A percentile compares a stretch with the other conserved stretches of the same genome.
These are phyloP conservation scores for Arbutus unedo DNA, from an alignment of 148 eudicot species.

Conservation along the genomic window DNA sequence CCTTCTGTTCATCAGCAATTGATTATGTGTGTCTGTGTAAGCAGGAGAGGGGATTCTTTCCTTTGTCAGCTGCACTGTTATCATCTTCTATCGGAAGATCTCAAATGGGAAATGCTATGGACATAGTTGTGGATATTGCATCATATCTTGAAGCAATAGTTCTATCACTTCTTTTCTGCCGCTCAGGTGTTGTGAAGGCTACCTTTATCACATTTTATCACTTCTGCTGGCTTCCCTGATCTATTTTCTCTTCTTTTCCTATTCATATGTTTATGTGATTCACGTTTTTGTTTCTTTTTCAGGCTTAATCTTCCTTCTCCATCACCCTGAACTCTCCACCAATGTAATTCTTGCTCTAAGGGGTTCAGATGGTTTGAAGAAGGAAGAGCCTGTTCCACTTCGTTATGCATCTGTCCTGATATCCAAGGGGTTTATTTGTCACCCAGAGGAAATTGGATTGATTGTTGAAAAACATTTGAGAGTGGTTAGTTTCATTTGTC, in stretches of 20 bases:
- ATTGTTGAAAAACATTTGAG: slow-evolving; percentile 82
- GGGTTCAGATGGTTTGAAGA: slow-evolving; percentile 49
- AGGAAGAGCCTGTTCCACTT: slow-evolving; percentile 64
- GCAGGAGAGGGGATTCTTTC: slow-evolving; percentile 96
- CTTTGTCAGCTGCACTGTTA: slow-evolving; percentile 81
- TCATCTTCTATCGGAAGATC: slow-evolving; percentile 62
- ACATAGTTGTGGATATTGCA: slow-evolving; percentile 61
- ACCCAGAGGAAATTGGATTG: slow-evolving; percentile 61
- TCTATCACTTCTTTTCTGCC: slow-evolving; percentile 80
- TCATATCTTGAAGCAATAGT: slow-evolving; percentile 66
- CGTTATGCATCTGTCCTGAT: slow-evolving; percentile 70
- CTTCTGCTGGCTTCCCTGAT: not conserved
- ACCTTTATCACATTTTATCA: not conserved
- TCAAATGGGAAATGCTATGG: slow-evolving; percentile 47
- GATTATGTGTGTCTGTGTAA: slow-evolving; percentile 10
- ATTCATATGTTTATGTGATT: slow-evolving; percentile 8
- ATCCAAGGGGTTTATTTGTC: slow-evolving; percentile 80
- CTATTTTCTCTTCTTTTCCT: not conserved
- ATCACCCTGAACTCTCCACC: slow-evolving; percentile 76
- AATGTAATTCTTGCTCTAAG: slow-evolving; percentile 65
- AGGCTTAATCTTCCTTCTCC: slow-evolving; percentile 85
- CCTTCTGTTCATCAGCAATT: not conserved
- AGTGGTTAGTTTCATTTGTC: slow-evolving; percentile 59
- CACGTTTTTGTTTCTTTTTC: slow-evolving; percentile 28
- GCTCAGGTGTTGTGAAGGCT: slow-evolving; percentile 59